These are phyloP conservation scores for Sporothrix dimorphospora DNA, from an alignment of 2,329 filamentous ascomycete genomes.

Conservation along the genomic window DNA sequence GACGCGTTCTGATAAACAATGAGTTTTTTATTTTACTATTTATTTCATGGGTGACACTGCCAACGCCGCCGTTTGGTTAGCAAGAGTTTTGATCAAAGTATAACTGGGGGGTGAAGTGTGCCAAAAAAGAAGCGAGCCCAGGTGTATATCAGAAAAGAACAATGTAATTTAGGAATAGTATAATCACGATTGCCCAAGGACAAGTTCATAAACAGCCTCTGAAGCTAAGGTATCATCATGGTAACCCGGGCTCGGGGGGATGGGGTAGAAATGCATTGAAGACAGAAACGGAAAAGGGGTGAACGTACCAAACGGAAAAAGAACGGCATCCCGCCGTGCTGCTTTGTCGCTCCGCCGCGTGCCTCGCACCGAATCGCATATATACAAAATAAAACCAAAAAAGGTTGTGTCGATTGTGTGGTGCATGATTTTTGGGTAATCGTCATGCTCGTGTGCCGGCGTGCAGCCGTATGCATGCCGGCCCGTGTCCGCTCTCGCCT, in stretches of 20 bases:
- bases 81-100: not conserved
- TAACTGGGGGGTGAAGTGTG: not conserved
- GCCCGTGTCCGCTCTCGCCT: not conserved
- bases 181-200: constrained; percentile 28
- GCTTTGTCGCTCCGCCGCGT: not conserved
- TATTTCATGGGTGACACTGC: constrained; percentile 23
- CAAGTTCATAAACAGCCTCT: constrained; percentile 34
- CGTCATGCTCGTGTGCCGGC: constrained; percentile 6
- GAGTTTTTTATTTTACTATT: constrained; percentile 18
- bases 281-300: not conserved
- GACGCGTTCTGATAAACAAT: not conserved
- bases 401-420: constrained; percentile 12
- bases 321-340: constrained; percentile 18
- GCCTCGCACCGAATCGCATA: constrained; percentile 19
- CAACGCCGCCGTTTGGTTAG: constrained; percentile 1
- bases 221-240: constrained; percentile 33
- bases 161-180: constrained; percentile 31
- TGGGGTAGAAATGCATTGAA: not conserved
- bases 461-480: not conserved
- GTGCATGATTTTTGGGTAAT: constrained; percentile 1
- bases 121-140: not conserved
- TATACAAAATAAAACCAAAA: constrained; percentile 26
- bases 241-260: not conserved
- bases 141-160: constrained; percentile 32
- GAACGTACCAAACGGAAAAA: constrained; percentile 15